Percentiles rank a stretch among this genome's conserved stretches.
Conservation (phyloP, 169 alveolate species). For the Cyclospora cayetanensis region DNA sequence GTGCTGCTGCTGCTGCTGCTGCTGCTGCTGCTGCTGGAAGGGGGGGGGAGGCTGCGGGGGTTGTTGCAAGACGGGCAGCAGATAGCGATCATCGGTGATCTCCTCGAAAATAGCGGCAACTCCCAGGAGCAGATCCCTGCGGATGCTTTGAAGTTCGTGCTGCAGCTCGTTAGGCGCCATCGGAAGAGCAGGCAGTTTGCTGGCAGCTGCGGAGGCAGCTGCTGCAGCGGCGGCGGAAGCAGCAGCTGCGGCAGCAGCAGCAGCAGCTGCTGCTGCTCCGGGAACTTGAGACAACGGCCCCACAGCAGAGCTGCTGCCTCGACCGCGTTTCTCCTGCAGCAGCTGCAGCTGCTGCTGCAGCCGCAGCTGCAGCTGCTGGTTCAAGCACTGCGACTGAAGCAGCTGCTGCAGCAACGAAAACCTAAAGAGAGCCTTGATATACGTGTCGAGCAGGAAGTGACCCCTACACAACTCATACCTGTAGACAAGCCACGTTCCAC, state of each 20-base stretch:
- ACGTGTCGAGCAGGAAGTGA: constrained; percentile 13
- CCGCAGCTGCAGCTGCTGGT: constrained; percentile 62
- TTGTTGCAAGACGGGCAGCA: constrained; percentile 58
- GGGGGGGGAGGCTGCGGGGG: constrained; percentile 1
- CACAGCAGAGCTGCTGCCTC: not conserved
- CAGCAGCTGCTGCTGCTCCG: not conserved
- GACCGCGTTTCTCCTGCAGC: constrained; percentile 16
- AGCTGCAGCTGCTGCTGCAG: constrained; percentile 59
- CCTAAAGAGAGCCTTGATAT: constrained; percentile 64
- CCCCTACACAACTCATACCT: constrained; percentile 86
- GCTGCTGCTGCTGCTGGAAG: constrained; percentile 23
- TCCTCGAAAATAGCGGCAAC: constrained; percentile 68
- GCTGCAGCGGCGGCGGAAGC: constrained; percentile 67
- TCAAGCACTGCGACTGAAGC: constrained; percentile 37
- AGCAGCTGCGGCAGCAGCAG: not conserved
- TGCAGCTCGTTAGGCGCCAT: constrained; percentile 38
- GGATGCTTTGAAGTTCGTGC: constrained; percentile 51
- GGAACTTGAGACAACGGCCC: not conserved
- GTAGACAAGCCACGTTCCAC: constrained; percentile 92
- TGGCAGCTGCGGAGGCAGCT: constrained; percentile 33
- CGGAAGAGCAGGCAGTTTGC: not conserved
- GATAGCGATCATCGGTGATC: constrained; percentile 51
- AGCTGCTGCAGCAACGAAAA: constrained; percentile 47
- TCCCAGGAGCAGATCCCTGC: constrained; percentile 58
- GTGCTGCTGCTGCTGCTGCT: constrained; percentile 61